Evolutionary conservation across 345 rosid species (phyloP), one percentile per base, ranked within the genome.

Genomic region (Nephelium lappaceum): DNA sequence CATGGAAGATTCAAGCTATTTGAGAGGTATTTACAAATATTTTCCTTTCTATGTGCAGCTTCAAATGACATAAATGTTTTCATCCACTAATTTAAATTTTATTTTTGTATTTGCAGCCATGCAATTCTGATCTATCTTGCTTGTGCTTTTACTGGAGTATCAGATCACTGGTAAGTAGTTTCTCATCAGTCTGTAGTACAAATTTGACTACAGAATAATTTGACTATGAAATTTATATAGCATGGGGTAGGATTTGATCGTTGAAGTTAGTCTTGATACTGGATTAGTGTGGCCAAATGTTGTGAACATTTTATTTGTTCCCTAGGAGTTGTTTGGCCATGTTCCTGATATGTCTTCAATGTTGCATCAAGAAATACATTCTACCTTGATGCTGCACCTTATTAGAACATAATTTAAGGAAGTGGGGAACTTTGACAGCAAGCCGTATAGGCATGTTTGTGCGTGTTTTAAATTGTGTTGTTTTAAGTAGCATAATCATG

Each of bases 81-180:
- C 36, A 2, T 31, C 36, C 36, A 31, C 36, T 31, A 31, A 31
- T 31, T 31, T 31, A 31, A 31, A 43, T 12, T 72, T 43, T 53
- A 6, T 42, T 18, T 67, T 73, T 49, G 82, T 38, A 80, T 31
- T 73, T 80, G 89, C 92, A 95, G 98, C 78, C 98, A 95, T 24
- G 92, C 98, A 6, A 95, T 95, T 77, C 85, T 95, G 71, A 89
- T 87, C 53, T 95, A 93, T 82, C 93, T 93, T 53, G 89, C 94
- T 57, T 85, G 87, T 19, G 89, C 84, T 68, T 93, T 86, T 71
- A 98, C 98, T 62, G 95, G 97, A 76, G 91, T 95, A 75, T 84
- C 86, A 39, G 95, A 95, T 79, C 94, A 93, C 68, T 95, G 98
- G 98, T 93, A 78, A 66, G 90, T 75, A 67, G 39, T 63, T 77